Evolutionary conservation across 768 basidiomycete genomes (phyloP), one percentile per base, ranked within the genome.

Genomic region (Pleurotus giganteus): DNA sequence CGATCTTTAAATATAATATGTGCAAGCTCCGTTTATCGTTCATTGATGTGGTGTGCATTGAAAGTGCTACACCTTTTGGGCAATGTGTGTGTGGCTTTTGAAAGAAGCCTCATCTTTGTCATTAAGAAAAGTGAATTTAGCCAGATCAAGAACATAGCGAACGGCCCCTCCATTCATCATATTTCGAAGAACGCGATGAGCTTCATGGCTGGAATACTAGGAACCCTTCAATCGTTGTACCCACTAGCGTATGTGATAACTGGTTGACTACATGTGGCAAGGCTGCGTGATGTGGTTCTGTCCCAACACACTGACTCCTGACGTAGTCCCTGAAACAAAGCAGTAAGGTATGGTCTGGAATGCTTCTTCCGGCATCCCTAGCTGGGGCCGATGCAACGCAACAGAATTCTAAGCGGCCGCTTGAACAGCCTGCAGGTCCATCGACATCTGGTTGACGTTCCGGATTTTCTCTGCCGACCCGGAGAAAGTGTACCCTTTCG

Each of bases 111-210:
- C 6, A 6, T 32, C 31, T 6, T 32, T 32, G 6, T 13, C 31
- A 32, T 6, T 32, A 32, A 32, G 6, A 6, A 6, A 32, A 32
- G 31, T 32, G 13, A 6, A 32, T 67, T 69, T 60, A 71, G 8
- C 41, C 69, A 42, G 55, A 60, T 42, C 71, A 63, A 2, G 71
- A 64, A 37, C 68, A 68, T 56, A 53, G 11, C 51, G 36, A 26
- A 53, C 51, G 15, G 36, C 51, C 21, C 27, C 26, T 4, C 51
- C 51, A 17, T 53, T 53, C 36, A 53, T 53, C 15, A 32, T 12
- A 41, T 26, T 53, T 53, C 51, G 51, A 53, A 53, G 51, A 53
- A 53, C 13, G 19, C 37, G 31, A 53, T 24, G 21, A 53, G 51
- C 11, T 53, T 53, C 8, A 53, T 27, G 29, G 51, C 51, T 26